Percentiles rank a stretch among this genome's conserved stretches.
Conservation (phyloP, 202 grass and related monocot species). For the Zoysia matrella region DNA sequence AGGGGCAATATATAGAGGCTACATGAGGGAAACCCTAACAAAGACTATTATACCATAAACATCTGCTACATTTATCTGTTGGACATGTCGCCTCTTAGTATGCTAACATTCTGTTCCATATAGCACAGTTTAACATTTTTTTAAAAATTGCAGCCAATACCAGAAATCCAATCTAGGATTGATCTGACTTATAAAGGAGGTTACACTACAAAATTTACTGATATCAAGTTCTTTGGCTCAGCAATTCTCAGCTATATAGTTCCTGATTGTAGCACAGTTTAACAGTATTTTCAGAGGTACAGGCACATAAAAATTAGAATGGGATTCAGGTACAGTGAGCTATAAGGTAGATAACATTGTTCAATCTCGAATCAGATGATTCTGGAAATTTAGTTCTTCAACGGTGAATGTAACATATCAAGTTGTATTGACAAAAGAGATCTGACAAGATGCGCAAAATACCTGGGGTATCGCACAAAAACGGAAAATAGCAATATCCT, state of each 20-base stretch:
- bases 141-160: too few relatives aligned
- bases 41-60: too few relatives aligned
- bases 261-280: conserved; percentile 9
- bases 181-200: neutral
- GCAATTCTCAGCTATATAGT: conserved; percentile 3
- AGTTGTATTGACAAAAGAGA: conserved; percentile 9
- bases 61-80: too few relatives aligned
- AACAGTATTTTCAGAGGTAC: neutral
- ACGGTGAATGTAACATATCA: neutral
- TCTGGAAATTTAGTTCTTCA: neutral
- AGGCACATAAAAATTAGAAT: neutral
- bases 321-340: neutral
- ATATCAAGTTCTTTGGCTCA: neutral
- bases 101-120: too few relatives aligned
- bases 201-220: neutral
- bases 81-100: too few relatives aligned
- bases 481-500: conserved; percentile 75
- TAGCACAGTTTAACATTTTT: too few relatives aligned
- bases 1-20: too few relatives aligned
- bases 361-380: neutral
- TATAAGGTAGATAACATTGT: conserved; percentile 13
- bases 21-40: too few relatives aligned
- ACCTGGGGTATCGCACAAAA: conserved; percentile 99
- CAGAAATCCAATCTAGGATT: too few relatives aligned
- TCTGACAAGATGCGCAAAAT: conserved; percentile 5